Conservation (phyloP, 495 filamentous ascomycete species). For the Paragyromitra xinjiangensis region DNA sequence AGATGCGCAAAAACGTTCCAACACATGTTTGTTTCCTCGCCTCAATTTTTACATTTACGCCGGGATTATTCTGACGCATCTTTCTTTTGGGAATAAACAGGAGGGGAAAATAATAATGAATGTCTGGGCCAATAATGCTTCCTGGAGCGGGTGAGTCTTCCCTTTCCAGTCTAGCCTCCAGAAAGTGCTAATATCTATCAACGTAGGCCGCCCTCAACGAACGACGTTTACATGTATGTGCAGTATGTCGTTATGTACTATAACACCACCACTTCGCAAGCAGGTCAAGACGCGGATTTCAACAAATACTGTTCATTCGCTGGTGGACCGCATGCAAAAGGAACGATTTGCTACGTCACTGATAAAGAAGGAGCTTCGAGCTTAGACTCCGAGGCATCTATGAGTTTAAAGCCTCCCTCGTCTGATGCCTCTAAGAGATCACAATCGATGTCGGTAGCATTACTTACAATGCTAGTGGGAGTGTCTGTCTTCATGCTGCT, state of each 20-base stretch:
- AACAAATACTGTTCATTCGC: conserved; percentile 47
- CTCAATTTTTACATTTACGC: not conserved
- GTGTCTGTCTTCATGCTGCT: not conserved
- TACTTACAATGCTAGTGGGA: conserved; percentile 15
- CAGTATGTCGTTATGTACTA: conserved; percentile 53
- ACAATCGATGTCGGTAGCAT: conserved; percentile 7
- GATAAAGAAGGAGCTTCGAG: conserved; percentile 36
- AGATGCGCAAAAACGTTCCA: conserved; percentile 53
- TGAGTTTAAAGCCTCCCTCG: conserved; percentile 30
- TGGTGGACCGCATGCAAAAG: conserved; percentile 30
- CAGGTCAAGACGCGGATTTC: conserved; percentile 44
- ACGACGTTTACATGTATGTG: conserved; percentile 53
- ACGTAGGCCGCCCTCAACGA: conserved; percentile 48
- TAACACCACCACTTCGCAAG: conserved; percentile 53
- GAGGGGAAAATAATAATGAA: conserved; percentile 52
- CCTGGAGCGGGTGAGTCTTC: conserved; percentile 50
- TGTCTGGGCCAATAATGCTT: conserved; percentile 56
- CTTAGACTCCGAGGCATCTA: conserved; percentile 9
- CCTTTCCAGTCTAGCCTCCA: not conserved
- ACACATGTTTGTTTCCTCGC: conserved; percentile 45
- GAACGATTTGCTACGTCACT: conserved; percentile 48
- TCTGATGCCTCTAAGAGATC: conserved; percentile 1
- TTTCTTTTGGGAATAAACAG: conserved; percentile 23
- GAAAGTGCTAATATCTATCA: not conserved
- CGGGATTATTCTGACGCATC: conserved; percentile 1